Conservation (phyloP, 257 asterid genomes). For the Solanum chiquidenum region DNA sequence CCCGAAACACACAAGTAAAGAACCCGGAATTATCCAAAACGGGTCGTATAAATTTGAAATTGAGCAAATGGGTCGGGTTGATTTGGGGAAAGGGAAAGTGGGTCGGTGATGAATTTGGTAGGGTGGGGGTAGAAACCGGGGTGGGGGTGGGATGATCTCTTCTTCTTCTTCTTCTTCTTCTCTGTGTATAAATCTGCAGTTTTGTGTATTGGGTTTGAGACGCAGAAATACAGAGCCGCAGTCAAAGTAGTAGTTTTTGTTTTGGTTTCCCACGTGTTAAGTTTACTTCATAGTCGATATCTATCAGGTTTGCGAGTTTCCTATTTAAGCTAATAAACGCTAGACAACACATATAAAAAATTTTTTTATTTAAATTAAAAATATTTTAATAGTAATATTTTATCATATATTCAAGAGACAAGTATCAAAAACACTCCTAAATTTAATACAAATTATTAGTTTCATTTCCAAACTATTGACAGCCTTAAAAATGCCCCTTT, state of each 20-base stretch:
- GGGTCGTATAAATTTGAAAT: background rate
- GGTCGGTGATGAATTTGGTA: background rate
- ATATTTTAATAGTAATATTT: no score
- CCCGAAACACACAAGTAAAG: background rate
- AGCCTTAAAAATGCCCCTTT: no score
- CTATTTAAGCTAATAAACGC: background rate
- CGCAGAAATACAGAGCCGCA: background rate
- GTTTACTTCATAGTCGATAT: no score
- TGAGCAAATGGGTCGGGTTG: background rate
- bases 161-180: background rate
- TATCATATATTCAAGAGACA: no score
- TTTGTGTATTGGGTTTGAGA: background rate
- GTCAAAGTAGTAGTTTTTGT: background rate
- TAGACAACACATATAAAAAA: no score
- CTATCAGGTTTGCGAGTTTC: background rate
- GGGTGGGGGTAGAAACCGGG: background rate
- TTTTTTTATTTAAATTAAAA: no score
- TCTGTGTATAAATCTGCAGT: background rate
- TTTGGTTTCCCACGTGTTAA: background rate
- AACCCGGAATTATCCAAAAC: conserved; percentile 8
- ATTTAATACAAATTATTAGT: no score
- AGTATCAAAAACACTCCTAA: no score
- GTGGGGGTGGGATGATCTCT: background rate
- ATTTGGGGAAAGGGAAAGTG: background rate
- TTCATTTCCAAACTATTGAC: no score